phyloP scores from a whole-genome alignment of 1,284 basidiomycete genomes.

The Polyporus tsugae region DNA sequence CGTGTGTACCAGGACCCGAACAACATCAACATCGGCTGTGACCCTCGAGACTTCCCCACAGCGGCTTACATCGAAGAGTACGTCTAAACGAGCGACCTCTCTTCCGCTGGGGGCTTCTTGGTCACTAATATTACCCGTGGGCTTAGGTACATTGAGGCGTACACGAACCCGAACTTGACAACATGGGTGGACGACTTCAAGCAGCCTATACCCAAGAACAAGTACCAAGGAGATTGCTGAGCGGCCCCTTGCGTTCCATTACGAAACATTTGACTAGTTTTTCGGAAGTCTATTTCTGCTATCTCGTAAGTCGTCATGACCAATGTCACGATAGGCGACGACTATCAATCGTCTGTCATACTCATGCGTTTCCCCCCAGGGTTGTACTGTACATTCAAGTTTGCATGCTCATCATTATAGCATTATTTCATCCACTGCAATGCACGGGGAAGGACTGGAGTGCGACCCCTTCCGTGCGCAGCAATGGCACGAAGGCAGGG shows the following conservation, averaged over 20 bases:
- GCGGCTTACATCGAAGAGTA: slow-evolving; percentile 74
- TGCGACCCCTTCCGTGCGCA: not conserved
- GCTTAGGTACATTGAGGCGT: slow-evolving; percentile 47
- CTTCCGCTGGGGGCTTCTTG: not conserved
- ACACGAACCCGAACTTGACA: slow-evolving; percentile 51
- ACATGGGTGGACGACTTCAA: slow-evolving; percentile 58
- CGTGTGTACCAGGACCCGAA: slow-evolving; percentile 81
- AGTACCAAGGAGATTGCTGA: slow-evolving; percentile 60
- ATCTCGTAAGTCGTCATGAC: slow-evolving; percentile 8
- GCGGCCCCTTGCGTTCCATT: not conserved
- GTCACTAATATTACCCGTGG: not conserved
- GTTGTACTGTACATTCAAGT: slow-evolving; percentile 3
- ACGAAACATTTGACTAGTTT: not conserved
- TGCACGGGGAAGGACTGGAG: not conserved
- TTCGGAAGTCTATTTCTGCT: not conserved
- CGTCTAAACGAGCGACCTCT: not conserved
- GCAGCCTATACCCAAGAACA: slow-evolving; percentile 70
- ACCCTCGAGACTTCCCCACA: slow-evolving; percentile 82
- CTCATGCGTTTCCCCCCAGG: slow-evolving; percentile 9
- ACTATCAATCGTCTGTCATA: slow-evolving; percentile 1
- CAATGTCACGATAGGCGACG: slow-evolving; percentile 1
- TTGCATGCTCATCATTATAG: not conserved
- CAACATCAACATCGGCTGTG: slow-evolving; percentile 80
- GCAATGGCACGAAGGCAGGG: not conserved
- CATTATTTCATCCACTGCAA: not conserved